Evolutionary conservation across 495 filamentous ascomycete species (phyloP).

Genomic region (Hypoxylon lienhwacheense): DNA sequence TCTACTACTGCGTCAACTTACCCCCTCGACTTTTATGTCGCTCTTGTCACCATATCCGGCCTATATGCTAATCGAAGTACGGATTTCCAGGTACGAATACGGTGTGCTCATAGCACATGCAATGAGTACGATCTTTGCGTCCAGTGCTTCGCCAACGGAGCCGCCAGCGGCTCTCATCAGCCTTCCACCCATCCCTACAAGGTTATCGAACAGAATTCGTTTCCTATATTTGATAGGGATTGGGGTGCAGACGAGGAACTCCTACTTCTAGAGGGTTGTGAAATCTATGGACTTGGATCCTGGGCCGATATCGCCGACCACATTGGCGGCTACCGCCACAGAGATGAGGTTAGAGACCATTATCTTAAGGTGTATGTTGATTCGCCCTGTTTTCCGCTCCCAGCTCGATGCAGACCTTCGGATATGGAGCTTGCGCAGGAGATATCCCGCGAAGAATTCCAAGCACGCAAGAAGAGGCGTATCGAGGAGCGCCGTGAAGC

Average conservation of each 20-base stretch:
- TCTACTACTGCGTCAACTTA: background rate
- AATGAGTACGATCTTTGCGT: slow-evolving; percentile 97
- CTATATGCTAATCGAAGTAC: background rate
- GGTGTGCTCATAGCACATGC: slow-evolving; percentile 80
- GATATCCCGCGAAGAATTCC: slow-evolving; percentile 89
- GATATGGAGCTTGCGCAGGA: slow-evolving; percentile 74
- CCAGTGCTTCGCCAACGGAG: slow-evolving; percentile 83
- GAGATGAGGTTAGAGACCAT: slow-evolving; percentile 93
- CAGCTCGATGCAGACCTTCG: slow-evolving; percentile 76
- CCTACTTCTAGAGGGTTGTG: slow-evolving; percentile 89
- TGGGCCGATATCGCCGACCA: slow-evolving; percentile 99
- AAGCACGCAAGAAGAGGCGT: slow-evolving; percentile 86
- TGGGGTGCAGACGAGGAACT: slow-evolving; percentile 99
- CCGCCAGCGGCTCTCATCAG: slow-evolving; percentile 76
- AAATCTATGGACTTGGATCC: slow-evolving; percentile 93
- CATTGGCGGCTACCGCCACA: slow-evolving; percentile 90
- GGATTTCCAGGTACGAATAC: slow-evolving; percentile 76
- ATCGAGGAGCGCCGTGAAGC: slow-evolving; percentile 92
- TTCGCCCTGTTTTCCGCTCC: slow-evolving; percentile 80
- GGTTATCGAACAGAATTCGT: slow-evolving; percentile 97
- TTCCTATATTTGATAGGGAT: slow-evolving; percentile 90
- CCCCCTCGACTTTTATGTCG: background rate
- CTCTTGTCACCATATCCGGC: background rate
- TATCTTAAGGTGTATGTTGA: slow-evolving; percentile 88
- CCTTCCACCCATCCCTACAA: slow-evolving; percentile 82